phyloP scores from a whole-genome alignment of 2,329 filamentous ascomycete species.

The Pseudogymnoascus sp. region DNA sequence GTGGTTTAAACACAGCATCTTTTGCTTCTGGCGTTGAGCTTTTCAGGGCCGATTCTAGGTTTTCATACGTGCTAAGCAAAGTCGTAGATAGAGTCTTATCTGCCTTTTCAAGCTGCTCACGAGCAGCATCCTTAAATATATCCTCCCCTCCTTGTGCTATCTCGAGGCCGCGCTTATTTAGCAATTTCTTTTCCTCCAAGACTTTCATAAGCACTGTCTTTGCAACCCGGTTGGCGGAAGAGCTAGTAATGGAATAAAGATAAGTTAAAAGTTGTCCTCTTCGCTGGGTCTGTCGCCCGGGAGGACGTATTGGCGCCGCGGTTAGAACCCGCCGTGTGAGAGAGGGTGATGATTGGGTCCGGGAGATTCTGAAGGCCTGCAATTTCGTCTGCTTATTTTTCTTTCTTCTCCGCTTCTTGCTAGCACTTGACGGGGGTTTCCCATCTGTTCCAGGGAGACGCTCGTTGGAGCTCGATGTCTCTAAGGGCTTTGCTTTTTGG shows the following conservation, averaged over 20 bases:
- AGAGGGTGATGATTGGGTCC: not conserved
- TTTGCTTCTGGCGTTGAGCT: not conserved
- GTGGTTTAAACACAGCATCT: not conserved
- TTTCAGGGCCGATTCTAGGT: not conserved
- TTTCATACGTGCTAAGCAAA: not conserved
- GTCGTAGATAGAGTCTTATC: not conserved
- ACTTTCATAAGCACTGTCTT: constrained; percentile 49
- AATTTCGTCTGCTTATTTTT: not conserved
- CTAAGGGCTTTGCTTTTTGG: not conserved
- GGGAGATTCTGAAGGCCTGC: not conserved
- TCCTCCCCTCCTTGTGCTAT: not conserved
- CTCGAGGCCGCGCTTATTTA: not conserved
- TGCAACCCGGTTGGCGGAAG: not conserved
- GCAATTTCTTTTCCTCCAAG: constrained; percentile 56
- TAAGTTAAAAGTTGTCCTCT: not conserved
- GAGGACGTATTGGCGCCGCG: not conserved
- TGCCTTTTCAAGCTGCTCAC: not conserved
- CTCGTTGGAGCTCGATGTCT: not conserved
- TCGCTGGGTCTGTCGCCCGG: not conserved
- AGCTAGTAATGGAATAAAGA: constrained; percentile 2
- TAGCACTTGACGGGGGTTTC: not conserved
- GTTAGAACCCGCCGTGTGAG: not conserved
- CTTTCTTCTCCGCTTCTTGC: not conserved
- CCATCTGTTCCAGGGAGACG: not conserved
- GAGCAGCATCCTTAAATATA: not conserved